Evolutionary conservation across 208 protist species (phyloP).

Genomic region (Crithidia thermophila): DNA sequence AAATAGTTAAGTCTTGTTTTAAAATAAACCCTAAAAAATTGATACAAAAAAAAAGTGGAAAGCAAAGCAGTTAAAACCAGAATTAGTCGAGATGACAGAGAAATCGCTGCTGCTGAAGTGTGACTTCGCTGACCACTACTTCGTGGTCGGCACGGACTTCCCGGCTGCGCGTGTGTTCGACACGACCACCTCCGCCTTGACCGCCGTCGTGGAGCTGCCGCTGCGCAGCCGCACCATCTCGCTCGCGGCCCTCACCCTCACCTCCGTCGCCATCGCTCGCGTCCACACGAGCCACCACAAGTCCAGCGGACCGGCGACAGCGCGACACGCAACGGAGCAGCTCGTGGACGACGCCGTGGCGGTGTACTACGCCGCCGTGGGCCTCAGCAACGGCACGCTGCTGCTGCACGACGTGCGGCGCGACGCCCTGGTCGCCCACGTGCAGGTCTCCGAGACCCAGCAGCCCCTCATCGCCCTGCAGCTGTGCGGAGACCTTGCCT

Average conservation of each 20-base stretch:
- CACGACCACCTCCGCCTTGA: slow-evolving; percentile 50
- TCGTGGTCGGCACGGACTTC: slow-evolving; percentile 80
- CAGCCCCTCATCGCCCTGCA: slow-evolving; percentile 54
- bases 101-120: slow-evolving; percentile 68
- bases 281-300: not conserved
- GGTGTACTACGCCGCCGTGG: slow-evolving; percentile 57
- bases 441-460: slow-evolving; percentile 67
- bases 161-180: slow-evolving; percentile 83
- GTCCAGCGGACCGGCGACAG: not conserved
- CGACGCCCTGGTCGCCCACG: slow-evolving; percentile 48
- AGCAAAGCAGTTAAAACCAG: not conserved
- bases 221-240: slow-evolving; percentile 38
- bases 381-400: slow-evolving; percentile 79
- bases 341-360: slow-evolving; percentile 24
- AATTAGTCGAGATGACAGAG: slow-evolving; percentile 84
- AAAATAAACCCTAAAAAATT: slow-evolving; percentile 7
- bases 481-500: slow-evolving; percentile 48
- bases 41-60: slow-evolving; percentile 1
- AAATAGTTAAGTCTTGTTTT: not conserved
- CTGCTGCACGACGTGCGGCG: slow-evolving; percentile 70
- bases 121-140: slow-evolving; percentile 51
- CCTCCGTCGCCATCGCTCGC: slow-evolving; percentile 50
- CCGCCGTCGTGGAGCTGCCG: slow-evolving; percentile 57
- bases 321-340: slow-evolving; percentile 5
- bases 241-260: slow-evolving; percentile 61